Base-by-base conservation (phyloP, 2,329 filamentous ascomycete species). In the Monosporascus ibericus region DNA sequence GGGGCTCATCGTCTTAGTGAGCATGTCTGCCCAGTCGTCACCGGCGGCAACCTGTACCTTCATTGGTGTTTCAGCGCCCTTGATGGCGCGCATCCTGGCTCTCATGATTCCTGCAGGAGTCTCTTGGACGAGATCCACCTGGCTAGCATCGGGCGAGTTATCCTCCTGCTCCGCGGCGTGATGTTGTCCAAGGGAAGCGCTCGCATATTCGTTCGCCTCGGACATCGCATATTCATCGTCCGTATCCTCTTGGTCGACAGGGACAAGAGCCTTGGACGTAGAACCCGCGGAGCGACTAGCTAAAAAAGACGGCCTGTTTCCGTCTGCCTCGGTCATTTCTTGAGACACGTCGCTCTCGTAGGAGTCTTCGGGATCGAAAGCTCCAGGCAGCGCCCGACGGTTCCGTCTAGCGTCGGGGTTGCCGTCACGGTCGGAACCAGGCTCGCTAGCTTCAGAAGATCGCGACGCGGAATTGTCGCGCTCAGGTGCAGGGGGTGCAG, bases 1-100 rank as follows among this genome's bases (percentile, higher is more conserved):
- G 6, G 94, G 92, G 64, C 90, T 96, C 61, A 97, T 90, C 6
- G 94, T 97, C 60, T 91, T 91, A 68, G 91, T 89, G 58, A 99
- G 78, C 74, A 96, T 92, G 61, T 94, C 88, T 60, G 91, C 87
- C 94, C 94, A 99, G 67, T 96, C 88, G 54, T 92, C 89, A 50
- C 86, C 88, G 58, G 82, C 79, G 37, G 81, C 75, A 54, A 87
- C 80, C 57, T 84, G 80, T 50, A 82, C 73, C 59, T 78, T 81
- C 24, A 79, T 67, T 24, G 84, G 83, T 27, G 80, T 81, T 55
- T 72, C 76, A 20, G 79, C 79, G 57, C 77, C 78, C 69, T 84
- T 85, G 63, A 82, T 73, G 38, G 82, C 82, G 65, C 82, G 80
- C 77, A 85, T 79, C 59, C 82, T 75, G 55, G 83, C 83, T 69